Evolutionary conservation across 805 yeast species (phyloP), one percentile per base, ranked within the genome.

Genomic region (Naumovozyma castellii): DNA sequence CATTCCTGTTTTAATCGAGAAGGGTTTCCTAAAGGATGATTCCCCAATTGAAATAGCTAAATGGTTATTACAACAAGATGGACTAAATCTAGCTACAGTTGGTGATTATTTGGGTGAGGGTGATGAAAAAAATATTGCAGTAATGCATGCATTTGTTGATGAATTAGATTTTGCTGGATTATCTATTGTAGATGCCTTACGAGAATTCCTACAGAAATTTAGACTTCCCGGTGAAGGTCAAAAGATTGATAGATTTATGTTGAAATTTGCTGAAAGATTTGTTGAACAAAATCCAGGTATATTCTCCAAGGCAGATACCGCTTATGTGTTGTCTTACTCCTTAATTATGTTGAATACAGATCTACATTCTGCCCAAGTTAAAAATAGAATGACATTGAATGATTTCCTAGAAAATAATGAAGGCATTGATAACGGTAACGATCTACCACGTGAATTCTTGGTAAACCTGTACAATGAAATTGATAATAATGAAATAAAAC

Each of bases 181-280:
- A 48, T 67, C 77, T 1, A 87, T 92, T 56, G 87, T 88, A 13
- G 94, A 81, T 49, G 94, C 97, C 0, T 67, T 92, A 66, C 74
- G 98, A 49, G 68, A 65, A 13, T 86, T 86, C 54, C 69, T 92
- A 43, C 98, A 94, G 56, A 72, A 77, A 36, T 94, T 92, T 65
- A 72, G 98, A 59, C 71, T 92, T 43, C 98, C 99, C 2, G 99
- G 99, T 37, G 99, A 92, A 64, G 88, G 96, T 4, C 99, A 92
- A 65, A 90, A 92, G 56, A 90, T 92, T 57, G 98, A 92, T 68
- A 73, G 99, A 51, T 86, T 80, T 57, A 85, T 94, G 96, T 74
- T 92, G 58, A 90, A 92, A 56, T 94, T 94, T 67, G 98, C 98
- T 4, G 95, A 86, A 61, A 72, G 94, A 49, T 92, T 80, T 56